A percentile compares a stretch with the other conserved stretches of the same genome.
These are phyloP conservation scores for Nicotiana benthamiana DNA, from an alignment of 257 asterid genomes.

Conservation along the genomic window DNA sequence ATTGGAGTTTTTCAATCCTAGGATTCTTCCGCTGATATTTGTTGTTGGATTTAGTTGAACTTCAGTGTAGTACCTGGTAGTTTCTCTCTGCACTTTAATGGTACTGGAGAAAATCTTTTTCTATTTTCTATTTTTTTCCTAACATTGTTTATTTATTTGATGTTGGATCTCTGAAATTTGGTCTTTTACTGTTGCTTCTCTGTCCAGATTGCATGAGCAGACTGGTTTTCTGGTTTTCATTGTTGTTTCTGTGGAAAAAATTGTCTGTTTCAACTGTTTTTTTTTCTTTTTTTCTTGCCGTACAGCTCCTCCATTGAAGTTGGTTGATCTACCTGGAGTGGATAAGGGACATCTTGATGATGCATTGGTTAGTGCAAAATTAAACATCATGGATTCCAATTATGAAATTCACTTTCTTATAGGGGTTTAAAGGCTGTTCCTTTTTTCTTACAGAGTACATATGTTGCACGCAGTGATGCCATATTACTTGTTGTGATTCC, in stretches of 20 bases:
- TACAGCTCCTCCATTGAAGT: constrained; percentile 24
- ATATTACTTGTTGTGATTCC: constrained; percentile 20
- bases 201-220: neutral
- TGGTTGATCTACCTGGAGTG: constrained; percentile 28
- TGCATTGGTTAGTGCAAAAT: constrained; percentile 21
- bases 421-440: neutral
- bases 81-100: neutral
- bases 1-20: neutral
- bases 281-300: constrained; percentile 1
- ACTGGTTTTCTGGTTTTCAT: neutral
- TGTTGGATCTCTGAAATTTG: neutral
- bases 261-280: neutral
- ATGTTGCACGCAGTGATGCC: constrained; percentile 21
- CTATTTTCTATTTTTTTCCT: neutral
- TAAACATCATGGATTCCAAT: neutral
- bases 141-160: neutral
- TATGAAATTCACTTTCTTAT: neutral
- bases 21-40: neutral
- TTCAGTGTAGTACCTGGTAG: neutral
- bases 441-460: constrained; percentile 15
- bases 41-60: neutral
- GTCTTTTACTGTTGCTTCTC: neutral
- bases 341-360: constrained; percentile 23
- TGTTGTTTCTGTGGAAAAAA: neutral
- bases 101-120: neutral